Base-by-base conservation (phyloP, 2,329 filamentous ascomycete species). In the Ceratocystis colombiana region DNA sequence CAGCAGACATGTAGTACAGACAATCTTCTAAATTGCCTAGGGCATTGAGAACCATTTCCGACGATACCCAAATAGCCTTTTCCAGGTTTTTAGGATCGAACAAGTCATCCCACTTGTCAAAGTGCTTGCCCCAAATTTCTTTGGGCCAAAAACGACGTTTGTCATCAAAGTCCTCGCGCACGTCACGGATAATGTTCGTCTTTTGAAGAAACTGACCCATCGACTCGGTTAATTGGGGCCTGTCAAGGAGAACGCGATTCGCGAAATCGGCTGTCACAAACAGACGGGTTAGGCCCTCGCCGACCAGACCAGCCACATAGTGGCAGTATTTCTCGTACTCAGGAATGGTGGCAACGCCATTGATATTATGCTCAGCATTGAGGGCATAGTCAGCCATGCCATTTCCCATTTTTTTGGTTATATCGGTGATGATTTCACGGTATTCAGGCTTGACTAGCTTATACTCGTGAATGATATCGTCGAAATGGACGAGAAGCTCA, bases 171-270 rank as follows among this genome's bases (percentile, higher is more conserved):
- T 99, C 94, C 75, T 99, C 94, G 71, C 87, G 85, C 70, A 97
- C 84, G 75, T 99, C 94, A 73, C 94, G 90, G 73, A 97, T 96
- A 75, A 99, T 96, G 80, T 99, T 99, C 70, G 91, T 96, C 80
- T 99, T 96, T 74, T 99, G 94, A 69, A 99, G 79, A 77, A 99
- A 96, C 71, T 96, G 88, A 28, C 90, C 94, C 94, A 99, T 99
- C 57, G 90, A 93, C 77, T 96, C 92, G 71, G 90, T 89, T 62
- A 99, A 83, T 68, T 90, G 80, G 44, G 88, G 86, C 64, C 90
- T 85, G 69, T 92, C 83, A 64, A 93, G 79, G 64, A 99, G 82
- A 66, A 86, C 88, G 2, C 89, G 88, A 75, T 96, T 96, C 68
- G 90, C 94, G 67, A 96, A 87, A 69, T 88, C 84, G 63, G 88